These are phyloP conservation scores for Raffaelea albimanens DNA, from an alignment of 2,329 filamentous ascomycete species.

Conservation along the genomic window DNA sequence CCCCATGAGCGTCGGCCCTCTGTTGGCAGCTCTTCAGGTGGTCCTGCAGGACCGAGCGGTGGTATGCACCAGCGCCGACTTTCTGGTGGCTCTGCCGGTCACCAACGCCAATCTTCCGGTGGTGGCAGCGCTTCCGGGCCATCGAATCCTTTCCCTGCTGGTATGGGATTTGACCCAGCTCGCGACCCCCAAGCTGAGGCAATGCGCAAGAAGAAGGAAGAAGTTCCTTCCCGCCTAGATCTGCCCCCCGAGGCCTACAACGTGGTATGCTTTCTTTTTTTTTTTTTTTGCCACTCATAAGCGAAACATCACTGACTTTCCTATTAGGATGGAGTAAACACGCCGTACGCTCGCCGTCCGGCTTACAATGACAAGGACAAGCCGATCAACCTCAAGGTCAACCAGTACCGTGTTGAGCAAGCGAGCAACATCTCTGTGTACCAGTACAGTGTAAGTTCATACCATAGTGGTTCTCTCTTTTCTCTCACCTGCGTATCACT, in stretches of 20 bases:
- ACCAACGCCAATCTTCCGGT: too few relatives aligned
- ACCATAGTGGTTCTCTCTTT: background rate
- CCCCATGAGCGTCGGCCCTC: background rate
- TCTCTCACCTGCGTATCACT: background rate
- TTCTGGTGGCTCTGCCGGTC: background rate
- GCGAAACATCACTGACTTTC: conserved; percentile 9
- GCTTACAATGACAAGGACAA: conserved; percentile 50
- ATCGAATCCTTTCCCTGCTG: conserved; percentile 9
- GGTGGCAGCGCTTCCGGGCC: background rate
- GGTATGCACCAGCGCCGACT: background rate
- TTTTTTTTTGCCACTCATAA: background rate
- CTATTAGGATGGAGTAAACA: conserved; percentile 15
- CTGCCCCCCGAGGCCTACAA: conserved; percentile 48
- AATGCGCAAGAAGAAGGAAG: conserved; percentile 11
- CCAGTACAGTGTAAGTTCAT: conserved; percentile 71
- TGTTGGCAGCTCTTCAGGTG: background rate
- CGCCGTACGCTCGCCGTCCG: conserved; percentile 36
- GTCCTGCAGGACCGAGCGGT: conserved; percentile 1
- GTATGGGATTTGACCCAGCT: conserved; percentile 35
- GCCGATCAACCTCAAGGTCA: conserved; percentile 44
- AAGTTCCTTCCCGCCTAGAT: conserved; percentile 39
- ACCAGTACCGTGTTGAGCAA: conserved; percentile 21
- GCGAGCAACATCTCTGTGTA: conserved; percentile 39
- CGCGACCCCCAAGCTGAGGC: conserved; percentile 14
- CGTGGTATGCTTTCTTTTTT: conserved; percentile 20